phyloP scores from a whole-genome alignment of 2,329 filamentous ascomycete genomes.

The Huntiella bhutanensis region DNA sequence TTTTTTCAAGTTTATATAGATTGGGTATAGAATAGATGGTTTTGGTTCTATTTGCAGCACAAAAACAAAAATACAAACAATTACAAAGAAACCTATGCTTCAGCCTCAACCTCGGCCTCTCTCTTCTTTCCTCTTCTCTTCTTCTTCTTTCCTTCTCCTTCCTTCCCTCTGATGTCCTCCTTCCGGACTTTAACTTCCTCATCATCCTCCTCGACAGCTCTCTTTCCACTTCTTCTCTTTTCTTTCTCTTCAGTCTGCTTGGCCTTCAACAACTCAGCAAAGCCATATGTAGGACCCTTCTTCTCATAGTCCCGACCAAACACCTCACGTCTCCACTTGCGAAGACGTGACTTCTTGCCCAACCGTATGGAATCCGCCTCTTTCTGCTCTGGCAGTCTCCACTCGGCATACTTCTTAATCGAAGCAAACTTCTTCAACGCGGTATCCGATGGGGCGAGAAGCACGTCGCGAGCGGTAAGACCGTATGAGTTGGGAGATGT shows the following conservation, averaged over 20 bases:
- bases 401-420: slow-evolving; percentile 84
- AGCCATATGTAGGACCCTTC: slow-evolving; percentile 38
- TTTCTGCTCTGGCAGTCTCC: slow-evolving; percentile 79
- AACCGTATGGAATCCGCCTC: slow-evolving; percentile 69
- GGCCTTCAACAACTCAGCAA: slow-evolving; percentile 22
- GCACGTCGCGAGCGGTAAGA: slow-evolving; percentile 73
- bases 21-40: neutral
- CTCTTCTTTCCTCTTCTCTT: slow-evolving; percentile 35
- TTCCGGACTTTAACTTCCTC: slow-evolving; percentile 17
- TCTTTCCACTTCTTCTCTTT: slow-evolving; percentile 6
- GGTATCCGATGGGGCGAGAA: slow-evolving; percentile 68
- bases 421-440: slow-evolving; percentile 81
- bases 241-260: slow-evolving; percentile 16
- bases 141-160: slow-evolving; percentile 20
- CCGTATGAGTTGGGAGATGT: slow-evolving; percentile 82
- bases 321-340: slow-evolving; percentile 60
- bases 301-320: slow-evolving; percentile 41
- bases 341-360: slow-evolving; percentile 77
- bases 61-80: slow-evolving; percentile 4
- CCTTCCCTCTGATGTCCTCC: slow-evolving; percentile 16
- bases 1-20: neutral
- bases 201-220: slow-evolving; percentile 8
- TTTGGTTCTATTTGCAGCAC: neutral
- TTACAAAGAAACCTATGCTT: slow-evolving; percentile 4
- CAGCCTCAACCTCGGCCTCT: slow-evolving; percentile 22